phyloP scores from a whole-genome alignment of 768 basidiomycete genomes.

The Rhizopogon vesiculosus region DNA sequence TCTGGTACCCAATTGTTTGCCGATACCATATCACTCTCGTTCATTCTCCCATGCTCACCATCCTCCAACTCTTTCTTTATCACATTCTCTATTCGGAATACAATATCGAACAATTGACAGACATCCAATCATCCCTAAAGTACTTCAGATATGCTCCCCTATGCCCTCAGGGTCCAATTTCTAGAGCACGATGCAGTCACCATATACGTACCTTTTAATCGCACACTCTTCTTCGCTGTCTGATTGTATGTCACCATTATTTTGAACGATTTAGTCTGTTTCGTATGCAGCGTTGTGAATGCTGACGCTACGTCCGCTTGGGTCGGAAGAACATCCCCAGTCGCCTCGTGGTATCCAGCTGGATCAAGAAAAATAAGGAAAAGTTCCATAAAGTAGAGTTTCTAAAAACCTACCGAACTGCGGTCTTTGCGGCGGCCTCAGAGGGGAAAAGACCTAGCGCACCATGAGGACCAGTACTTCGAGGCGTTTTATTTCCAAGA shows the following conservation, averaged over 20 bases:
- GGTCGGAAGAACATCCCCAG: constrained; percentile 95
- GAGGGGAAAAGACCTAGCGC: constrained; percentile 72
- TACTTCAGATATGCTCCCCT: not conserved
- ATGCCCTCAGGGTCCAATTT: not conserved
- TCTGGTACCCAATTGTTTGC: constrained; percentile 24
- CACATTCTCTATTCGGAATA: constrained; percentile 32
- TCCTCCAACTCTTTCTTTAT: constrained; percentile 21
- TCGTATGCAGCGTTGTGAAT: constrained; percentile 93
- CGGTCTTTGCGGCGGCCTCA: constrained; percentile 82
- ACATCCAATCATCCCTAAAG: constrained; percentile 2
- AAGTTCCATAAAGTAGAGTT: constrained; percentile 5
- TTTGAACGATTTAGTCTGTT: constrained; percentile 6
- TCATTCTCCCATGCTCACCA: not conserved
- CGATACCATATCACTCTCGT: constrained; percentile 31
- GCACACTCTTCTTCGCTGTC: not conserved
- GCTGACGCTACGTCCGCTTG: constrained; percentile 90
- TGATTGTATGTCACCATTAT: not conserved
- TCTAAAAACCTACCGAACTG: constrained; percentile 64
- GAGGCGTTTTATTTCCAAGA: constrained; percentile 3
- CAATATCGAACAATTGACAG: constrained; percentile 21
- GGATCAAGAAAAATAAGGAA: constrained; percentile 12
- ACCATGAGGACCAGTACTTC: not conserved
- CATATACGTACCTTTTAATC: constrained; percentile 3
- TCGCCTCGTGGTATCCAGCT: constrained; percentile 94
- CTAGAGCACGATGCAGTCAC: not conserved